Evolutionary conservation across 2,329 filamentous ascomycete genomes (phyloP).

Genomic region (Aureobasidium sp.): DNA sequence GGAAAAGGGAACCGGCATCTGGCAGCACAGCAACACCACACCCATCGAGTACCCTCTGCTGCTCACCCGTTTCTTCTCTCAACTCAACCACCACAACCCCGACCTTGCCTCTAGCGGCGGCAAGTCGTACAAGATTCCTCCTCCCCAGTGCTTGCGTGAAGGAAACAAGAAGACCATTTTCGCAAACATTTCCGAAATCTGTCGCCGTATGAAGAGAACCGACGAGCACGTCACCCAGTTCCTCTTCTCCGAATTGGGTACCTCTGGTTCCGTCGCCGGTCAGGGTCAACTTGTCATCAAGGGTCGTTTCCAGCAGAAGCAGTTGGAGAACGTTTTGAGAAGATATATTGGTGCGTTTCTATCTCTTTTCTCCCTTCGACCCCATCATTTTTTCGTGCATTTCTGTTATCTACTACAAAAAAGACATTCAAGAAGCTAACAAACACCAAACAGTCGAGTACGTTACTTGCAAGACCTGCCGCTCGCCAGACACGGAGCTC

Average conservation of each 20-base stretch:
- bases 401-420: neutral
- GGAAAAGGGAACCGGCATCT: slow-evolving; percentile 82
- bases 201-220: slow-evolving; percentile 98
- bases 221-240: slow-evolving; percentile 91
- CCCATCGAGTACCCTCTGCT: slow-evolving; percentile 78
- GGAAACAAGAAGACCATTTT: slow-evolving; percentile 99
- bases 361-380: neutral
- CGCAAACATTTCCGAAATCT: slow-evolving; percentile 97
- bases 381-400: neutral
- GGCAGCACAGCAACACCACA: slow-evolving; percentile 70
- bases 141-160: slow-evolving; percentile 97
- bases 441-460: slow-evolving; percentile 63
- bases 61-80: slow-evolving; percentile 85
- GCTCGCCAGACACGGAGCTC: slow-evolving; percentile 87
- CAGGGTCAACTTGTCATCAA: slow-evolving; percentile 93
- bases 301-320: slow-evolving; percentile 99
- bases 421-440: slow-evolving; percentile 19
- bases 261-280: slow-evolving; percentile 89
- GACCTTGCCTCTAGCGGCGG: slow-evolving; percentile 69
- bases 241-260: slow-evolving; percentile 96
- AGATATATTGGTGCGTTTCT: slow-evolving; percentile 75
- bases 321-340: slow-evolving; percentile 93
- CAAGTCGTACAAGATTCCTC: slow-evolving; percentile 98
- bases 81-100: slow-evolving; percentile 91
- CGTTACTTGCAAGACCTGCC: slow-evolving; percentile 97